phyloP scores from a whole-genome alignment of 2,329 filamentous ascomycete species.

The Berkeleyomyces rouxiae region DNA sequence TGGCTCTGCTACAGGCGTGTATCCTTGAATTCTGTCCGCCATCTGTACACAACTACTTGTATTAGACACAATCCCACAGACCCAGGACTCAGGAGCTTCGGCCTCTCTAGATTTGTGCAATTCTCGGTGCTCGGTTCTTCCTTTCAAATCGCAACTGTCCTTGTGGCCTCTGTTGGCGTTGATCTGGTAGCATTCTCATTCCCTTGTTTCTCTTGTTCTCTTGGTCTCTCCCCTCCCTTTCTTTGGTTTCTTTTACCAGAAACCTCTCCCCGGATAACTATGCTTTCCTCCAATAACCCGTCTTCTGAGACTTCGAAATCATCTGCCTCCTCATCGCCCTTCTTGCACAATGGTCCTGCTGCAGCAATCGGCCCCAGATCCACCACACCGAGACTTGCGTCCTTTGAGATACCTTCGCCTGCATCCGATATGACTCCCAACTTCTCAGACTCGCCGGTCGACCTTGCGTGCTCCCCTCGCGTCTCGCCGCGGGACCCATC shows the following conservation, averaged over 20 bases:
- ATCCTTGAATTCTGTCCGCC: neutral
- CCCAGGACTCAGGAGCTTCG: neutral
- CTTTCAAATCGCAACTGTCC: neutral
- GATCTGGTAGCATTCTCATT: neutral
- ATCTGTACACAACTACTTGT: neutral
- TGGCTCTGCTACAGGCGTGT: too few species aligned
- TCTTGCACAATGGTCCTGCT: neutral
- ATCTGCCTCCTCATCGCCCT: neutral
- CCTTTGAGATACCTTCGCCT: neutral
- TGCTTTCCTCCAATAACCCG: neutral
- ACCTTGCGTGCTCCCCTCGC: neutral
- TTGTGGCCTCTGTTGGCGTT: conserved; percentile 3
- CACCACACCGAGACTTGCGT: neutral
- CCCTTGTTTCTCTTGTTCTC: neutral
- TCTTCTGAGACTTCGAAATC: neutral
- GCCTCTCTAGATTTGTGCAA: neutral
- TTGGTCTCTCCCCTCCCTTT: neutral
- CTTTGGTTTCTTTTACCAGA: neutral
- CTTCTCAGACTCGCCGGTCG: neutral
- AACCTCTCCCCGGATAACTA: neutral
- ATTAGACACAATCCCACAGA: neutral
- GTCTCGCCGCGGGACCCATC: neutral
- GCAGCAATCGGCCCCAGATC: neutral
- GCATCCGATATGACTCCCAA: neutral
- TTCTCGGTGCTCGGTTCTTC: neutral